Evolutionary conservation across 805 yeast species (phyloP).

Genomic region (Saturnispora ahearnii): DNA sequence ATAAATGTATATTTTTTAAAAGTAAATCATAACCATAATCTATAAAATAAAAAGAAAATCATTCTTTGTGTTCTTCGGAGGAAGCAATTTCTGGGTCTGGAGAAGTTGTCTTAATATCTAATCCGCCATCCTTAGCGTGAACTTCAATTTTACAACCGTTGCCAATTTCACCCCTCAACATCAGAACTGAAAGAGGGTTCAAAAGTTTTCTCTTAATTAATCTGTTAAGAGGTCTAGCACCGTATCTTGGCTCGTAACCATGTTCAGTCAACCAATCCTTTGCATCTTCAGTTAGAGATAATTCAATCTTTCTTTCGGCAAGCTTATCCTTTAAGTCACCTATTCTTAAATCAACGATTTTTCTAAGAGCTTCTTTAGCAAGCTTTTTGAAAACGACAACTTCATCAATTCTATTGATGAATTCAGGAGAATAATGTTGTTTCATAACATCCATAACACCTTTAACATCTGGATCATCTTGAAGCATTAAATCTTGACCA

Average conservation of each 20-base stretch:
- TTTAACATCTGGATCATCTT: constrained; percentile 54
- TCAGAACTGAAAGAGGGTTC: constrained; percentile 75
- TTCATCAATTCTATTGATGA: constrained; percentile 89
- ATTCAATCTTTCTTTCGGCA: constrained; percentile 62
- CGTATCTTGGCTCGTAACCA: constrained; percentile 88
- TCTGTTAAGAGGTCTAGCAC: constrained; percentile 94
- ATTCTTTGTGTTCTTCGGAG: not conserved
- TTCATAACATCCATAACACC: constrained; percentile 63
- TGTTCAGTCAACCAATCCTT: constrained; percentile 70
- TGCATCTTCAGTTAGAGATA: constrained; percentile 47
- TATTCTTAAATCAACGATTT: constrained; percentile 79
- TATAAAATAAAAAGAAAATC: not conserved
- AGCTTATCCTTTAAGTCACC: constrained; percentile 74
- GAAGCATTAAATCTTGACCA: constrained; percentile 81
- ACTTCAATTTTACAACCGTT: constrained; percentile 25
- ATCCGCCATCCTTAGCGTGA: constrained; percentile 6
- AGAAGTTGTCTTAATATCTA: constrained; percentile 2
- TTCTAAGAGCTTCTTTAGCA: constrained; percentile 62
- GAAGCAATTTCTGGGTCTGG: not conserved
- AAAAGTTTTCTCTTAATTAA: constrained; percentile 74
- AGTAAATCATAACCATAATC: not conserved
- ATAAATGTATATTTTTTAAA: not conserved
- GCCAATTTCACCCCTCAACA: constrained; percentile 72
- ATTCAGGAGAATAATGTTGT: constrained; percentile 83
- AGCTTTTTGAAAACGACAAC: constrained; percentile 88